These are phyloP conservation scores for Hanseniaspora vineae DNA, from an alignment of 805 yeast species.

Conservation along the genomic window DNA sequence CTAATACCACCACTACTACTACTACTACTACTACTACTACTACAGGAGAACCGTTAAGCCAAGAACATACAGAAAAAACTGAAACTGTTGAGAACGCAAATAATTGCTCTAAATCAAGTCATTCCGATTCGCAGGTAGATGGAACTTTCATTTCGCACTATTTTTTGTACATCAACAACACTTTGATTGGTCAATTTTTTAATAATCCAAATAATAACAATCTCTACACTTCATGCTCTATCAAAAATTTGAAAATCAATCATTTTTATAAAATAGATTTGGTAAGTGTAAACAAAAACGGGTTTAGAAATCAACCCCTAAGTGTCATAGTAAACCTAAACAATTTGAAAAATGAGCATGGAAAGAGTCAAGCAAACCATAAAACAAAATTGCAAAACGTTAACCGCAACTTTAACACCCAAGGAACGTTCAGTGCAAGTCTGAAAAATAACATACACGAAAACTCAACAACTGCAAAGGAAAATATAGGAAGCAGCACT, in stretches of 20 bases:
- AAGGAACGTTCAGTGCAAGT: too few relatives aligned
- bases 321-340: background rate
- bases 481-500: background rate
- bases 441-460: too few relatives aligned
- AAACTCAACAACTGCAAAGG: too few relatives aligned
- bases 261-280: conserved; percentile 22
- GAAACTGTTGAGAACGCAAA: background rate
- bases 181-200: conserved; percentile 19
- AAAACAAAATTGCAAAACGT: background rate
- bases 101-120: background rate
- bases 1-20: background rate
- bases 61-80: background rate
- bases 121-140: conserved; percentile 5
- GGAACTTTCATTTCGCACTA: conserved; percentile 12
- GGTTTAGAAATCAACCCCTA: conserved; percentile 18
- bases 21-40: background rate
- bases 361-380: background rate
- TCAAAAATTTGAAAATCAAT: conserved; percentile 15
- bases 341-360: background rate
- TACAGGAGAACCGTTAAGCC: background rate
- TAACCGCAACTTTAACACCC: background rate
- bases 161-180: conserved; percentile 19
- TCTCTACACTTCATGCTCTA: conserved; percentile 21
- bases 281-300: conserved; percentile 21
- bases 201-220: conserved; percentile 14